Evolutionary conservation across 352 stramenopile genomes (phyloP).

Genomic region (Halophytophthora polymorphica): DNA sequence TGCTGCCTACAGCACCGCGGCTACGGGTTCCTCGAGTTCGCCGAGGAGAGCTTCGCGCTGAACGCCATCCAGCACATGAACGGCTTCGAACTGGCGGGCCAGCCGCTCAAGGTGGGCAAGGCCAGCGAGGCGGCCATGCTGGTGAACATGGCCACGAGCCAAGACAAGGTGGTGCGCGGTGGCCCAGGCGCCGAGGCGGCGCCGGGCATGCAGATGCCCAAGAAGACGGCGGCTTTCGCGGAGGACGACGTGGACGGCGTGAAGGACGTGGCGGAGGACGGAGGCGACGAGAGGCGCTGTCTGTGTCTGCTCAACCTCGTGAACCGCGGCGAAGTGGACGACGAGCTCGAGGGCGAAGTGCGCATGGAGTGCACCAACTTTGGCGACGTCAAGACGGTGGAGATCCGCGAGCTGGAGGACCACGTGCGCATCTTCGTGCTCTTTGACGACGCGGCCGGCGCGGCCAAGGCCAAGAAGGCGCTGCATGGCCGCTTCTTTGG

Average conservation of each 20-base stretch:
- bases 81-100: conserved; percentile 70
- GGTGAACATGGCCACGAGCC: conserved; percentile 63
- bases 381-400: conserved; percentile 49
- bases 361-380: conserved; percentile 63
- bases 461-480: conserved; percentile 47
- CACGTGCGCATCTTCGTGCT: conserved; percentile 81
- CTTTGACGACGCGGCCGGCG: conserved; percentile 45
- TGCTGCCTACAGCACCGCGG: conserved; percentile 45
- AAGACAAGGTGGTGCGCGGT: conserved; percentile 57
- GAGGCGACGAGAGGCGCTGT: conserved; percentile 42
- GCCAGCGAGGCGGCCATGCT: conserved; percentile 61
- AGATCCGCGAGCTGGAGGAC: conserved; percentile 57
- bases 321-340: conserved; percentile 63
- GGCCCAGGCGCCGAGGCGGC: conserved; percentile 11
- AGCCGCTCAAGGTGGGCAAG: conserved; percentile 76
- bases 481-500: conserved; percentile 76
- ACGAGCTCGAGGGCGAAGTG: conserved; percentile 68
- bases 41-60: conserved; percentile 47
- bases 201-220: conserved; percentile 8
- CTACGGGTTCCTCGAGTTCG: conserved; percentile 76
- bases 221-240: conserved; percentile 33
- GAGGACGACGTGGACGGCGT: conserved; percentile 63
- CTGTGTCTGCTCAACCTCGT: conserved; percentile 76
- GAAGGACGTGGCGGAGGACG: conserved; percentile 31
- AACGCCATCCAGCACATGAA: conserved; percentile 85